Conservation (phyloP, 148 eudicot genomes). For the Mesembryanthemum crystallinum region DNA sequence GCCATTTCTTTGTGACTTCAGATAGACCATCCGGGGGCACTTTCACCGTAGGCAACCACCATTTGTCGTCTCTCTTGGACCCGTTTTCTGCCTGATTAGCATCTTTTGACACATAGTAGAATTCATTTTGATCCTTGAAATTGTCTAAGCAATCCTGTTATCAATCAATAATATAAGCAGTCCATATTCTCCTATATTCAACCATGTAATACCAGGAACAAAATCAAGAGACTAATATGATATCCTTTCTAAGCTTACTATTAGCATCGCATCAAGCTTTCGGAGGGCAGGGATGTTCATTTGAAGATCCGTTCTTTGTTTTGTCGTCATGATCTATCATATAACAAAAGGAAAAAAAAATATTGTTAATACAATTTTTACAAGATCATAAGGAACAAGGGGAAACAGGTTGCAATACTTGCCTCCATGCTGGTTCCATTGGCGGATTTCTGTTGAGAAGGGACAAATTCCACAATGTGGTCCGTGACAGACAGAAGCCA, state of each 20-base stretch:
- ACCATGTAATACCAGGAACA: background rate
- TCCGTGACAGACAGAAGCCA: constrained; percentile 84
- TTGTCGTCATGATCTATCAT: constrained; percentile 63
- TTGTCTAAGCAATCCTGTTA: constrained; percentile 69
- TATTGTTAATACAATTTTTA: background rate
- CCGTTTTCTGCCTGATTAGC: constrained; percentile 41
- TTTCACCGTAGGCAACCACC: constrained; percentile 82
- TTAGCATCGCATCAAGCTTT: constrained; percentile 77
- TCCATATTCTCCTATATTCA: background rate
- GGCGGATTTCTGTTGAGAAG: constrained; percentile 53
- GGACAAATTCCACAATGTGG: constrained; percentile 71
- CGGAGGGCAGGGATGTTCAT: constrained; percentile 69
- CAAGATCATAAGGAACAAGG: background rate
- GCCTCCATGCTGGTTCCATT: constrained; percentile 83
- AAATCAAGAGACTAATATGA: background rate
- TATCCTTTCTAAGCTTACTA: constrained; percentile 40
- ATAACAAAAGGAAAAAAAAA: background rate
- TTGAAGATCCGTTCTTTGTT: constrained; percentile 67
- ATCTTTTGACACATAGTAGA: constrained; percentile 56
- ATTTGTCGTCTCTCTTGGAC: constrained; percentile 51
- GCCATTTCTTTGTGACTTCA: constrained; percentile 53
- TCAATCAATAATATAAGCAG: background rate
- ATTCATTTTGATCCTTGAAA: constrained; percentile 66
- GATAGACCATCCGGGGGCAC: constrained; percentile 67
- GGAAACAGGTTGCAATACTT: background rate